phyloP scores from a whole-genome alignment of 257 asterid species.

The Solanum megistacrolobum region DNA sequence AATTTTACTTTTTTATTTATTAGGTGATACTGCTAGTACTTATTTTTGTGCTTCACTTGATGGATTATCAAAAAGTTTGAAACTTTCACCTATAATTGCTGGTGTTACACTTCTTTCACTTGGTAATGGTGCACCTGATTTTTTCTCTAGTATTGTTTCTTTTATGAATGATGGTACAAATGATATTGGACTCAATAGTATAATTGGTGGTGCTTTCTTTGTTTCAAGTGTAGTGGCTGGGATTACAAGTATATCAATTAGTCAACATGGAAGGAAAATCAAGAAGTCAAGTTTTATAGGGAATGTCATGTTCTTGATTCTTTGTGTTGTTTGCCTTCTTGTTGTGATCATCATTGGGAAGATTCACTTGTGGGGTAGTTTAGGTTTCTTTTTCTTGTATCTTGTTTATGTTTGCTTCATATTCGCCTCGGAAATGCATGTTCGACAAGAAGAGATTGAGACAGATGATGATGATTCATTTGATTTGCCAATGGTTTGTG shows the following conservation, averaged over 20 bases:
- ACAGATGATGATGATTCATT: not conserved
- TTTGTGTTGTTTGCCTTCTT: constrained; percentile 40
- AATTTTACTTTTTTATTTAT: constrained; percentile 17
- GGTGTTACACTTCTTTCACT: constrained; percentile 26
- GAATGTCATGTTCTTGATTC: constrained; percentile 55
- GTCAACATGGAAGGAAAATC: constrained; percentile 19
- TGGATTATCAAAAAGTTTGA: constrained; percentile 9
- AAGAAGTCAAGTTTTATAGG: constrained; percentile 50
- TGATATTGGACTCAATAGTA: constrained; percentile 48
- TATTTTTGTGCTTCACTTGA: constrained; percentile 27
- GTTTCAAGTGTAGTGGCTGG: constrained; percentile 72
- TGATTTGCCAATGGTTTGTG: not conserved
- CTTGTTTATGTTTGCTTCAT: constrained; percentile 41
- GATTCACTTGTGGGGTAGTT: constrained; percentile 44
- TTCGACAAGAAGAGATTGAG: not conserved
- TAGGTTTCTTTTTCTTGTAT: constrained; percentile 37
- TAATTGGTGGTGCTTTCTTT: constrained; percentile 77
- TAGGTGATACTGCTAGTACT: constrained; percentile 23
- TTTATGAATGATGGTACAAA: constrained; percentile 9
- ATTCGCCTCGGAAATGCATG: constrained; percentile 32
- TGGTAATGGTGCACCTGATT: constrained; percentile 32
- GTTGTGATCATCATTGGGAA: constrained; percentile 29
- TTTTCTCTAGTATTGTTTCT: constrained; percentile 13
- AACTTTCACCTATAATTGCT: constrained; percentile 18
- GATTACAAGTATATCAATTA: constrained; percentile 29